Evolutionary conservation across 2,329 filamentous ascomycete genomes (phyloP), one percentile per base, ranked within the genome.

Genomic region (Cercospora sesami): DNA sequence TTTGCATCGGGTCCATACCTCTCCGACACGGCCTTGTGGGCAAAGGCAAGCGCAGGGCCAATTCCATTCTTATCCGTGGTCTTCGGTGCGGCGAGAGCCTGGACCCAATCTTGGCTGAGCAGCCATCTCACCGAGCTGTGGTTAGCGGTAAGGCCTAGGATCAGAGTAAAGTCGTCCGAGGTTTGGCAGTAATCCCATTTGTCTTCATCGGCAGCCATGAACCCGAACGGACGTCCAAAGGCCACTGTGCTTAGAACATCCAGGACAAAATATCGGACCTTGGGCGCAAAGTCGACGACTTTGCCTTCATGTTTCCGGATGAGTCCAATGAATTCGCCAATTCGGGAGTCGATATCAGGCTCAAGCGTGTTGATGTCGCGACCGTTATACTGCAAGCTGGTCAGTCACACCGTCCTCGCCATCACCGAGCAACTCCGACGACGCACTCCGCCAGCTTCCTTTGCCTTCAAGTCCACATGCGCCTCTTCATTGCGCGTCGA

Each of bases 161-260:
- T 48, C 16, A 71, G 45, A 67, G 75, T 71, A 68, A 73, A 73
- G 3, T 67, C 62, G 9, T 62, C 63, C 31, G 64, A 71, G 16
- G 66, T 62, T 63, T 74, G 73, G 67, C 70, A 71, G 60, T 74
- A 76, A 31, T 73, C 72, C 71, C 72, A 77, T 23, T 75, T 71
- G 66, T 88, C 86, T 18, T 79, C 73, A 68, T 87, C 84, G 6
- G 81, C 78, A 23, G 78, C 77, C 14, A 88, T 78, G 71, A 84
- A 83, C 4, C 86, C 85, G 68, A 86, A 86, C 0, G 84, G 73
- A 12, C 80, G 73, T 10, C 86, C 86, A 55, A 87, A 84, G 0
- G 83, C 83, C 4, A 88, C 74, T 53, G 82, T 81, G 36, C 81
- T 84, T 69, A 89, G 86, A 45, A 86, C 82, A 67, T 88, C 86